Base-by-base conservation (phyloP, 1,139 yeast species). In the Lodderomyces metapsilosis region DNA sequence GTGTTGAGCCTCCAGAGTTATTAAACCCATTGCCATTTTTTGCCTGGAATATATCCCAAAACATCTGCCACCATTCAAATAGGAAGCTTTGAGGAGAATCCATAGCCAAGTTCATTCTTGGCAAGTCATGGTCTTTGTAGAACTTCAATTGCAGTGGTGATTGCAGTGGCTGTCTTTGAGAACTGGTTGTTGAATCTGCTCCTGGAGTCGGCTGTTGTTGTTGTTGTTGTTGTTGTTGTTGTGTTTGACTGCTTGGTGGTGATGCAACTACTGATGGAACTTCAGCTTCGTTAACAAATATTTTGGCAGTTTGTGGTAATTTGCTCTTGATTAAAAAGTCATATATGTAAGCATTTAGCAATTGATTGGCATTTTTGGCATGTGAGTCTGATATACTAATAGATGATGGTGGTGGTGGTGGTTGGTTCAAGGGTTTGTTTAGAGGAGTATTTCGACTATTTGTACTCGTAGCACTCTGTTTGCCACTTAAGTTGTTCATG, bases 61-160 rank as follows among this genome's bases (percentile, higher is more conserved):
- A 91, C 24, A 89, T 82, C 66, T 82, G 89, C 97, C 97, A 91
- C 97, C 98, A 91, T 59, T 89, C 97, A 53, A 78, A 82, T 36
- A 89, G 66, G 55, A 88, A 89, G 8, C 96, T 94, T 53, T 84
- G 91, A 0, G 95, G 94, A 4, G 95, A 83, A 57, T 88, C 88
- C 78, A 79, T 77, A 20, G 81, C 71, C 53, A 79, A 72, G 41
- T 68, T 66, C 44, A 78, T 61, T 20, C 67, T 66, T 1, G 84
- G 81, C 20, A 80, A 59, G 41, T 73, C 75, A 45, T 68, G 59
- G 5, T 66, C 71, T 43, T 63, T 42, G 31, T 41, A 42, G 21
- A 47, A 48, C 34, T 47, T 48, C 32, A 41, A 35, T 15, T 43
- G 44, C 33, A 36, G 36, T 13, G 49, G 42, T 18, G 46, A 39